Conservation (phyloP, 345 rosid species). For the Gossypium longicalyx region DNA sequence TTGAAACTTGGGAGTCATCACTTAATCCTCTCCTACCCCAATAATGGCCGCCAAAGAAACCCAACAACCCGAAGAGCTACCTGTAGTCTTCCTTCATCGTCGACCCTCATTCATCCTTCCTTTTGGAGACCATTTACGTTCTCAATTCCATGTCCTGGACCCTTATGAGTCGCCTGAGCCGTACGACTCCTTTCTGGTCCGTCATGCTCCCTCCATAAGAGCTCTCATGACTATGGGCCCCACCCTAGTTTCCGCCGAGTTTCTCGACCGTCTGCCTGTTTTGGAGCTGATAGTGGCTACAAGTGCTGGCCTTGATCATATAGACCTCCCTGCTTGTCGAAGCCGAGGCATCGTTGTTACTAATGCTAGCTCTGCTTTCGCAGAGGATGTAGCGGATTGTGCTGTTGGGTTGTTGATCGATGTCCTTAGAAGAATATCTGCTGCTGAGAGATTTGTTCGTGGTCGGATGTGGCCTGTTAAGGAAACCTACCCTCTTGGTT, state of each 20-base stretch:
- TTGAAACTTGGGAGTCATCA: too few species aligned
- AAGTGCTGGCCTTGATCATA: slow-evolving; percentile 33
- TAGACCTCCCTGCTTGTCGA: slow-evolving; percentile 43
- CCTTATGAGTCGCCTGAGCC: slow-evolving; percentile 10
- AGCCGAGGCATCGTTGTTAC: slow-evolving; percentile 39
- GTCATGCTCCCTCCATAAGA: slow-evolving; percentile 16
- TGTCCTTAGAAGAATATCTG: slow-evolving; percentile 35
- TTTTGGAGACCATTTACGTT: not conserved
- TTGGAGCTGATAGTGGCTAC: slow-evolving; percentile 29
- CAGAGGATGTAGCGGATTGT: slow-evolving; percentile 45
- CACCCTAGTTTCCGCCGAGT: slow-evolving; percentile 23
- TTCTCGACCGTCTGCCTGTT: slow-evolving; percentile 27
- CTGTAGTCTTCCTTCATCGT: slow-evolving; percentile 31
- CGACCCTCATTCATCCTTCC: not conserved
- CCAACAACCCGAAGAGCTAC: slow-evolving; percentile 4
- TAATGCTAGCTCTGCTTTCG: slow-evolving; percentile 35
- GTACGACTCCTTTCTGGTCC: not conserved
- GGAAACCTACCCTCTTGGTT: slow-evolving; percentile 29
- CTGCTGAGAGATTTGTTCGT: slow-evolving; percentile 34
- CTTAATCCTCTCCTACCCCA: too few species aligned
- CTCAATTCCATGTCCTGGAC: slow-evolving; percentile 2
- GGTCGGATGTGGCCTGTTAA: slow-evolving; percentile 26
- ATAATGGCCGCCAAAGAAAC: not conserved
- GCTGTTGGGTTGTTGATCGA: slow-evolving; percentile 40
- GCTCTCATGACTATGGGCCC: slow-evolving; percentile 31